A percentile compares a stretch with the other conserved stretches of the same genome.
These are phyloP conservation scores for Eucalyptus marginata DNA, from an alignment of 345 rosid species.

Conservation along the genomic window DNA sequence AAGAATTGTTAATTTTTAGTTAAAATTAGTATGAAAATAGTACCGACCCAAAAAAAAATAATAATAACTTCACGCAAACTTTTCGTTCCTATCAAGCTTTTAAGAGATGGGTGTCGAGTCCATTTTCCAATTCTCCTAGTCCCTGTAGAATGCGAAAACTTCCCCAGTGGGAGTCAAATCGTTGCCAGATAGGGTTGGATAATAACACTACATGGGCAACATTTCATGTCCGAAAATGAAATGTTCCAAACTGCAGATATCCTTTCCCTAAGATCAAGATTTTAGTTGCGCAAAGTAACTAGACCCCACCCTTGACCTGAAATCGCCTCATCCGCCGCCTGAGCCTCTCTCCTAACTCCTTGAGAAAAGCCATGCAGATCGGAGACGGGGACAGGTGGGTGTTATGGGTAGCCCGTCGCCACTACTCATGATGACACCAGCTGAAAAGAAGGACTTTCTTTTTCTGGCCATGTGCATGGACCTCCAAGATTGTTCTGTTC, in stretches of 20 bases:
- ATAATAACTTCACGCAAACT: neutral
- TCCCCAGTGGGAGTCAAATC: neutral
- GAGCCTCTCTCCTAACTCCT: neutral
- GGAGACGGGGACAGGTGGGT: neutral
- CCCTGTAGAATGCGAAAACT: neutral
- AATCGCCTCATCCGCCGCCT: neutral
- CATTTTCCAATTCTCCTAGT: neutral
- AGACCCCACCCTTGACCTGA: neutral
- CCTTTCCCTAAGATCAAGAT: neutral
- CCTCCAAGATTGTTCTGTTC: neutral
- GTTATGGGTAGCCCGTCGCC: neutral
- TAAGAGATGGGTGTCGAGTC: neutral
- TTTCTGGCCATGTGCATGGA: neutral
- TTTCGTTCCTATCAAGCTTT: neutral
- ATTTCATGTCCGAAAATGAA: neutral
- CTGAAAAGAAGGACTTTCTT: neutral
- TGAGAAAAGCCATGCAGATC: neutral
- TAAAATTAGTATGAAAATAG: neutral
- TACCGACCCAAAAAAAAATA: neutral
- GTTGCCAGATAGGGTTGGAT: neutral
- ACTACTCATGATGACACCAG: neutral
- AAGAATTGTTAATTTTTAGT: neutral
- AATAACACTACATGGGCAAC: neutral
- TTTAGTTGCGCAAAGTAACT: neutral
- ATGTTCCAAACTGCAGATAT: neutral